Evolutionary conservation across 495 filamentous ascomycete species (phyloP), one percentile per base, ranked within the genome.

Genomic region (Lophiotrema nucula): DNA sequence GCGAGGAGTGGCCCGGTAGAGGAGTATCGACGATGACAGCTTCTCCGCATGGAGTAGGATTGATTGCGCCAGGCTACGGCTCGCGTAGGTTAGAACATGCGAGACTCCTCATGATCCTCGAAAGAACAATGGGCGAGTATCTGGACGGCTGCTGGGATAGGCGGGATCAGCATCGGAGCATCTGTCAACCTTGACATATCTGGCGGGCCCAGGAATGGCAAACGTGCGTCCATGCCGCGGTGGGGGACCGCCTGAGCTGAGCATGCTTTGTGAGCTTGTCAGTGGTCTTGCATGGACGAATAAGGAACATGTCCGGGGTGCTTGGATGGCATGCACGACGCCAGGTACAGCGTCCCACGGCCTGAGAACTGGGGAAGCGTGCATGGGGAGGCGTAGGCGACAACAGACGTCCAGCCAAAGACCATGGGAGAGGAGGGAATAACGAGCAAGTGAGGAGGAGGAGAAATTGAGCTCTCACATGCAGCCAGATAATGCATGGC

Each of bases 31-130:
- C n/a, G n/a, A n/a, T n/a, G n/a, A n/a, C n/a, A n/a, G n/a, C n/a
- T n/a, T n/a, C n/a, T n/a, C n/a, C 18, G 23, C 51, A 54, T 35
- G n/a, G 51, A 12, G 18, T 26, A 38, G 16, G 37, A 59, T 50
- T 51, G 56, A 59, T 47, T 53, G 56, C 47, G 47, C 27, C 38
- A 52, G 28, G 28, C n/a, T n/a, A n/a, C n/a, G n/a, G n/a, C n/a
- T n/a, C n/a, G n/a, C n/a, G n/a, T n/a, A n/a, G n/a, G n/a, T n/a
- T n/a, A n/a, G n/a, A n/a, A n/a, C n/a, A 8, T 15, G 31, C 31
- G 8, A 15, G 31, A 55, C 57, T 60, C 57, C 43, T 49, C 49
- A 54, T 43, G 57, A 54, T 60, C 42, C 48, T 54, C 57, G 35
- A 35, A 53, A 41, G 43, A 54, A 22, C 10, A 23, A 48, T 27